Conservation (phyloP, 73 alveolate genomes). For the Paramecium caudatum region DNA sequence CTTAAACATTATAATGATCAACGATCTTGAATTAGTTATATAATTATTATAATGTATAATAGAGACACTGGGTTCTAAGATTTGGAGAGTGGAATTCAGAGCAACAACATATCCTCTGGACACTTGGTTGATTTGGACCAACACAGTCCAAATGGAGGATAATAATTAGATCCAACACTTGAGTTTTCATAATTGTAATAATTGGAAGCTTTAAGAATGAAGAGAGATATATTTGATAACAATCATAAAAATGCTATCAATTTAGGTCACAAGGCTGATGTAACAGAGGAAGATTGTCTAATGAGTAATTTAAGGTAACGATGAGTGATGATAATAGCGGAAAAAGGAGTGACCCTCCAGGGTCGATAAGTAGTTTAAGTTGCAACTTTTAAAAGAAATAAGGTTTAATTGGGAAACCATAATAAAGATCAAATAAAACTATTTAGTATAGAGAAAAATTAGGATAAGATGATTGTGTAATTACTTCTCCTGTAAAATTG, state of each 20-base stretch:
- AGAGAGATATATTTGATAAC: constrained; percentile 60
- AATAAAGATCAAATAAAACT: neutral
- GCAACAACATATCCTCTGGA: constrained; percentile 50
- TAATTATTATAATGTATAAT: constrained; percentile 5
- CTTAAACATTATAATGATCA: too few relatives aligned
- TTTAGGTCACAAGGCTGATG: constrained; percentile 55
- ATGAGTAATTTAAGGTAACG: constrained; percentile 60
- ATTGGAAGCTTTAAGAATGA: constrained; percentile 5
- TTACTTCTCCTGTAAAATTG: neutral
- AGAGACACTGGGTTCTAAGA: constrained; percentile 57
- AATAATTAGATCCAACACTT: constrained; percentile 57
- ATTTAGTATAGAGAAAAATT: neutral
- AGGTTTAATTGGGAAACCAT: neutral
- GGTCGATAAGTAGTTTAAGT: constrained; percentile 38
- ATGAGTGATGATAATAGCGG: neutral
- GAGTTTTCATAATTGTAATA: constrained; percentile 35
- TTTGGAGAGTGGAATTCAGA: constrained; percentile 65
- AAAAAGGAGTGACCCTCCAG: constrained; percentile 36
- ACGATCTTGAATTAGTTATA: too few relatives aligned
- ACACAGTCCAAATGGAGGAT: constrained; percentile 6
- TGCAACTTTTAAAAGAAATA: neutral
- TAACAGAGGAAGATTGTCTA: constrained; percentile 48
- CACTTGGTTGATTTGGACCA: constrained; percentile 46
- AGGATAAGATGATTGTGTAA: constrained; percentile 15
- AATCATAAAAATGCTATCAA: neutral